These are phyloP conservation scores for Diutina catenulata DNA, from an alignment of 1,139 yeast species.

Conservation along the genomic window DNA sequence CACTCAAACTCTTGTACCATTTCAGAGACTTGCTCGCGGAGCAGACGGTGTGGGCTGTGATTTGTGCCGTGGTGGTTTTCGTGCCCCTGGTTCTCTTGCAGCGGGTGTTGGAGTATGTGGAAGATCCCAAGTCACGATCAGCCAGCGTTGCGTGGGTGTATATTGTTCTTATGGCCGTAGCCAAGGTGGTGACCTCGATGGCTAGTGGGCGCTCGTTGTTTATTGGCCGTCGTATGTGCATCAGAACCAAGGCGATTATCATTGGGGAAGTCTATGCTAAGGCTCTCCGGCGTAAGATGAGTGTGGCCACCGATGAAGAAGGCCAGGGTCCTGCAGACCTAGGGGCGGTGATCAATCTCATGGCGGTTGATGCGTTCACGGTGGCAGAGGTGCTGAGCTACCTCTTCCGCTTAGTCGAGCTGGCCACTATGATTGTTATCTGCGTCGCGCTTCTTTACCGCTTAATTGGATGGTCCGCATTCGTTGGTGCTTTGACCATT, in stretches of 20 bases:
- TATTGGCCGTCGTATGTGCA: conserved; percentile 86
- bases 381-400: background rate
- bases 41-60: conserved; percentile 63
- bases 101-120: conserved; percentile 59
- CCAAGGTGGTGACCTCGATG: conserved; percentile 49
- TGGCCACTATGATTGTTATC: background rate
- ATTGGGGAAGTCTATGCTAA: conserved; percentile 89
- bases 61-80: conserved; percentile 57
- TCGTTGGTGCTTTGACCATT: background rate
- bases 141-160: conserved; percentile 78
- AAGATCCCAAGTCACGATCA: conserved; percentile 38
- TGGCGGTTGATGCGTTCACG: background rate
- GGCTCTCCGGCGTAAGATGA: conserved; percentile 73
- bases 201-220: conserved; percentile 74
- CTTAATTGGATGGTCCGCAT: background rate
- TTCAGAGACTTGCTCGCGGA: conserved; percentile 48
- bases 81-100: conserved; percentile 74
- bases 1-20: conserved; percentile 39
- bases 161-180: conserved; percentile 59
- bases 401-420: background rate
- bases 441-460: background rate
- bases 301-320: conserved; percentile 12
- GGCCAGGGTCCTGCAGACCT: too few relatives aligned
- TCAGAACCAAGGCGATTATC: conserved; percentile 79
- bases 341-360: background rate